A percentile compares a stretch with the other conserved stretches of the same genome.
Evolutionary conservation across 2,329 filamentous ascomycete species (phyloP).

Genomic region (Pyrenochaeta sp.): DNA sequence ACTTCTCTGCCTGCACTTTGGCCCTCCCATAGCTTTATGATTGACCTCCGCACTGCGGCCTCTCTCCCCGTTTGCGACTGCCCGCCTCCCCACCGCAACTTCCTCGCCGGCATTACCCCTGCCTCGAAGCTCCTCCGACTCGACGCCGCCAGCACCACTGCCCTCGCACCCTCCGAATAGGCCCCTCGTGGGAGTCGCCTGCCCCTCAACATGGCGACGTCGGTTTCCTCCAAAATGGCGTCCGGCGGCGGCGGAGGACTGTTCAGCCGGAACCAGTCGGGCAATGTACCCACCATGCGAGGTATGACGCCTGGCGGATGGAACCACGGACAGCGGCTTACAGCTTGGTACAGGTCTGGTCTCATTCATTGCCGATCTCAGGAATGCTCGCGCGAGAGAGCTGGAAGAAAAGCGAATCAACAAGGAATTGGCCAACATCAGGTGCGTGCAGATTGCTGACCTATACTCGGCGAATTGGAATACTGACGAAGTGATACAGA

Average conservation of each 20-base stretch:
- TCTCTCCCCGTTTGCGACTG: constrained; percentile 33
- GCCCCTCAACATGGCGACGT: constrained; percentile 33
- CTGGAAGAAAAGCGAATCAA: constrained; percentile 99
- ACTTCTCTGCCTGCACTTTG: constrained; percentile 4
- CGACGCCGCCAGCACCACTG: constrained; percentile 8
- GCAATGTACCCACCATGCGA: constrained; percentile 53
- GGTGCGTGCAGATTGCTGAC: constrained; percentile 56
- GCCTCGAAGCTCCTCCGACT: constrained; percentile 20
- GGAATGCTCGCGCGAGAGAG: constrained; percentile 93
- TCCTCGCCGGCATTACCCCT: constrained; percentile 34
- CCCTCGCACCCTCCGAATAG: constrained; percentile 38
- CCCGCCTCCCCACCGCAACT: constrained; percentile 23
- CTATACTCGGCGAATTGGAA: constrained; percentile 8
- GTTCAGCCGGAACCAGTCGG: constrained; percentile 52
- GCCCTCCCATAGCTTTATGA: constrained; percentile 24
- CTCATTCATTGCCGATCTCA: constrained; percentile 95
- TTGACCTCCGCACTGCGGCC: constrained; percentile 15
- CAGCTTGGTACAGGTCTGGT: constrained; percentile 70
- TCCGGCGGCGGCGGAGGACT: constrained; percentile 48
- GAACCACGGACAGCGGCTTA: constrained; percentile 17
- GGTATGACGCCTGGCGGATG: constrained; percentile 26
- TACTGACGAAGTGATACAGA: constrained; percentile 52
- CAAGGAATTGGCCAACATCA: constrained; percentile 98
- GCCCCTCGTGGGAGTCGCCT: constrained; percentile 42
- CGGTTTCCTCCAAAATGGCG: constrained; percentile 46